phyloP scores from a whole-genome alignment of 1,284 basidiomycete genomes.

The Sanguinoderma infundibulare region DNA sequence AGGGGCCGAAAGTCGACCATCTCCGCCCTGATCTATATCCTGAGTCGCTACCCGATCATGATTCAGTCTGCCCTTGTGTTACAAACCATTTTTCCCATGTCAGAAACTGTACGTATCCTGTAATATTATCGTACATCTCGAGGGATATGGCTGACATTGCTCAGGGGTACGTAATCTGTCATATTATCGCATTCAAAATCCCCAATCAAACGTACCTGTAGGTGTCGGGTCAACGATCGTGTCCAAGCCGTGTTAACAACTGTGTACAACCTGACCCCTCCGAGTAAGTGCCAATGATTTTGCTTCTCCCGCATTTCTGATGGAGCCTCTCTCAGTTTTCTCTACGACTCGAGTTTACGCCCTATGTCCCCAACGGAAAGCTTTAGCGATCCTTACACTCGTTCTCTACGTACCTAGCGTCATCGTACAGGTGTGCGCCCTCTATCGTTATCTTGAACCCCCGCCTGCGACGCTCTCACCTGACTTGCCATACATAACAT shows the following conservation, averaged over 20 bases:
- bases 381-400: background rate
- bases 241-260: background rate
- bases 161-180: background rate
- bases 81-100: background rate
- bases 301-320: background rate
- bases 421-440: background rate
- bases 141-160: background rate
- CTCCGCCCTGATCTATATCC: background rate
- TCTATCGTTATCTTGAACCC: too few species aligned
- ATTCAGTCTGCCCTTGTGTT: background rate
- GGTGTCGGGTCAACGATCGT: background rate
- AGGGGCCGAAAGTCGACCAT: background rate
- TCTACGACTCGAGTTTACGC: background rate
- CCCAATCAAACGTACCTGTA: background rate
- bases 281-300: background rate
- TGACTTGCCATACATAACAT: too few species aligned
- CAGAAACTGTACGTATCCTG: background rate
- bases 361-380: background rate
- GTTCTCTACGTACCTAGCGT: background rate
- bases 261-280: background rate
- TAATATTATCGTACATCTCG: background rate
- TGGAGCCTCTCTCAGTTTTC: background rate
- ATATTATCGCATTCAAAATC: background rate
- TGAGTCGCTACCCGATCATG: background rate
- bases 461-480: too few species aligned